Evolutionary conservation across 2,329 filamentous ascomycete genomes (phyloP).

Genomic region (Paecilomyces variotii): DNA sequence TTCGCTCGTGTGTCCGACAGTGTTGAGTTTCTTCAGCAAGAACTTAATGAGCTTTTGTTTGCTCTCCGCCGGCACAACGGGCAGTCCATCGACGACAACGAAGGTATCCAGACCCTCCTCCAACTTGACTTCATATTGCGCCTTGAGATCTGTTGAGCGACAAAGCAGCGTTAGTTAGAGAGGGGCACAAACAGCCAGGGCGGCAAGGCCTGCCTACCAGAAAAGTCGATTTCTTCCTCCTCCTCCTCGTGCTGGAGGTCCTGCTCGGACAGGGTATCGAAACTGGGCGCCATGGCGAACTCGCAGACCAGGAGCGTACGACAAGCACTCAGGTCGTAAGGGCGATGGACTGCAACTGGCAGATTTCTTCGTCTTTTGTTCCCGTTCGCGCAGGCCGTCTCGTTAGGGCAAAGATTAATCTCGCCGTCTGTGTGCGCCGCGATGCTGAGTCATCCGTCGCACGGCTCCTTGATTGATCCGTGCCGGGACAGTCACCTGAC

Average conservation of each 20-base stretch:
- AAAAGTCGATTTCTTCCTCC: conserved; percentile 90
- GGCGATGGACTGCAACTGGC: neutral
- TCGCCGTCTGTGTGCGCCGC: conserved; percentile 9
- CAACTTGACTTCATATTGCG: conserved; percentile 90
- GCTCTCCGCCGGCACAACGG: conserved; percentile 79
- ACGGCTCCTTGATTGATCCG: neutral
- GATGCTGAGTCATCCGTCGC: conserved; percentile 9
- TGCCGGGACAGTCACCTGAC: neutral
- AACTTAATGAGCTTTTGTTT: conserved; percentile 95
- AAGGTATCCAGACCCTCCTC: conserved; percentile 96
- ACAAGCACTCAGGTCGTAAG: conserved; percentile 14
- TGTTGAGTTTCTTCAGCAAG: conserved; percentile 83
- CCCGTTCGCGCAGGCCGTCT: conserved; percentile 1
- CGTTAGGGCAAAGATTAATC: conserved; percentile 7
- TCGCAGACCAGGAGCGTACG: conserved; percentile 5
- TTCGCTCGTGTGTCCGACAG: conserved; percentile 75
- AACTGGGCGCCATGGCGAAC: conserved; percentile 81
- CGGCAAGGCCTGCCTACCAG: conserved; percentile 41
- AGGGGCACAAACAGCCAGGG: conserved; percentile 18
- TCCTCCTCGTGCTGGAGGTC: conserved; percentile 77
- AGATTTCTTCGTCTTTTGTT: conserved; percentile 1
- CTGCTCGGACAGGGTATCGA: conserved; percentile 85
- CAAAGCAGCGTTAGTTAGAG: conserved; percentile 13
- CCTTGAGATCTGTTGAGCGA: conserved; percentile 60
- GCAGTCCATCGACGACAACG: conserved; percentile 90